A percentile compares a stretch with the other conserved stretches of the same genome.
These are phyloP conservation scores for Nevesoporus exiguus DNA, from an alignment of 768 basidiomycete genomes.

Conservation along the genomic window DNA sequence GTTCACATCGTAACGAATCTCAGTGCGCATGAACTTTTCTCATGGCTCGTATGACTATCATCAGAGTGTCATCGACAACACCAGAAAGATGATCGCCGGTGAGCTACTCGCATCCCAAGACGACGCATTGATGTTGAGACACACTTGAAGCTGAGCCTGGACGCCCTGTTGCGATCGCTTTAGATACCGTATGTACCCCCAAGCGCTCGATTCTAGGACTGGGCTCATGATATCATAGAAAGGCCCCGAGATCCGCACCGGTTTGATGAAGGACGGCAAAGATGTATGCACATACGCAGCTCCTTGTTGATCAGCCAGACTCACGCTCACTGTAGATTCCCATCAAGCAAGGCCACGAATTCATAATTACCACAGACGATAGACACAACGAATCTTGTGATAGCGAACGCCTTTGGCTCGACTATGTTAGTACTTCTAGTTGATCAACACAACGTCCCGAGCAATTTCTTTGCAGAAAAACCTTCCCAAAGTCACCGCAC, in stretches of 20 bases:
- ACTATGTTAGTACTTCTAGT: constrained; percentile 67
- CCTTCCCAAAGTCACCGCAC: constrained; percentile 90
- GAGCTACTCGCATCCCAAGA: constrained; percentile 21
- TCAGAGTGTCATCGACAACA: constrained; percentile 98
- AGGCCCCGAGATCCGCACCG: constrained; percentile 99
- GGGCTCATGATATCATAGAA: constrained; percentile 51
- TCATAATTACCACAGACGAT: constrained; percentile 81
- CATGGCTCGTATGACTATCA: constrained; percentile 99
- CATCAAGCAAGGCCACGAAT: constrained; percentile 90
- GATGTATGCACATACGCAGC: constrained; percentile 60
- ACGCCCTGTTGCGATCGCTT: constrained; percentile 93
- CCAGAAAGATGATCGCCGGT: constrained; percentile 81
- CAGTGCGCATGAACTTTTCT: constrained; percentile 99
- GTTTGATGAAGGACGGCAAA: constrained; percentile 78
- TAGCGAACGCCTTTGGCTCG: constrained; percentile 84
- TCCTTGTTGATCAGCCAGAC: neutral
- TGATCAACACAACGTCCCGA: constrained; percentile 2
- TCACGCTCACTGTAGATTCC: constrained; percentile 51
- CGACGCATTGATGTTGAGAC: constrained; percentile 3
- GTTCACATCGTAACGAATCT: constrained; percentile 7
- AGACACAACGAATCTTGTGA: constrained; percentile 77
- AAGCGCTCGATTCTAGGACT: neutral
- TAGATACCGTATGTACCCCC: constrained; percentile 77
- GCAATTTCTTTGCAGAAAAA: constrained; percentile 54
- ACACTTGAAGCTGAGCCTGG: constrained; percentile 50